Percentiles rank a stretch among this genome's conserved stretches.
These are phyloP conservation scores for Thymus quinquecostatus DNA, from an alignment of 257 asterid genomes.

Conservation along the genomic window DNA sequence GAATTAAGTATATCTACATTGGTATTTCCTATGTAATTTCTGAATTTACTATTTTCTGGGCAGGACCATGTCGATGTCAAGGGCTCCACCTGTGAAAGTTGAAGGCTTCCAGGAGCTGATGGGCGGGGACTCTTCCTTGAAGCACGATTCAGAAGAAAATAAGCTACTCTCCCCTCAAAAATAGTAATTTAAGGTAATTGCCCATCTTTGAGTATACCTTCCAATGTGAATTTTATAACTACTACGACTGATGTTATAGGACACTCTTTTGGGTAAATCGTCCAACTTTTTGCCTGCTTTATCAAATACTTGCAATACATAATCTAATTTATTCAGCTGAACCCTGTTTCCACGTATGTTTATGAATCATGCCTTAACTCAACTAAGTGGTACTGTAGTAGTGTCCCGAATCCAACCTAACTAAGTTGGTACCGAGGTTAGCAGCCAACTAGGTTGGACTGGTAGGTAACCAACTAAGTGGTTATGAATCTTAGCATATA, in stretches of 20 bases:
- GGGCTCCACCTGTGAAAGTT: slow-evolving; percentile 98
- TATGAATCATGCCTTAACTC: no score
- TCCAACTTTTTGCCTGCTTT: slow-evolving; percentile 10
- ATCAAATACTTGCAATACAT: slow-evolving; percentile 8
- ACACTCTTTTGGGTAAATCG: slow-evolving; percentile 11
- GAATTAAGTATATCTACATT: background rate
- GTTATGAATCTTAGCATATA: no score
- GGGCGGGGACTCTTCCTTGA: slow-evolving; percentile 84
- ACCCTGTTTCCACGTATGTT: no score
- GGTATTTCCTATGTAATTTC: background rate
- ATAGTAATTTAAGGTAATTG: slow-evolving; percentile 26
- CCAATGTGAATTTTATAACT: slow-evolving; percentile 25
- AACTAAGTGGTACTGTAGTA: no score
- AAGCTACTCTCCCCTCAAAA: slow-evolving; percentile 78
- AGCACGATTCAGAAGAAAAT: slow-evolving; percentile 82
- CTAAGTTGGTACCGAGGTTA: no score
- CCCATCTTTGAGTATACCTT: slow-evolving; percentile 16
- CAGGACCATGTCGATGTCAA: slow-evolving; percentile 76
- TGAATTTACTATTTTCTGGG: slow-evolving; percentile 23
- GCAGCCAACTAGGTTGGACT: no score
- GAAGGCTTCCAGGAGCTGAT: slow-evolving; percentile 98
- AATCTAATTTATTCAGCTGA: background rate
- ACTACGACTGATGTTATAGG: slow-evolving; percentile 12
- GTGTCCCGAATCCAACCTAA: no score
- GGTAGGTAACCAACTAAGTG: no score